These are phyloP conservation scores for Rubus idaeus DNA, from an alignment of 306 rosid genomes.

Conservation along the genomic window DNA sequence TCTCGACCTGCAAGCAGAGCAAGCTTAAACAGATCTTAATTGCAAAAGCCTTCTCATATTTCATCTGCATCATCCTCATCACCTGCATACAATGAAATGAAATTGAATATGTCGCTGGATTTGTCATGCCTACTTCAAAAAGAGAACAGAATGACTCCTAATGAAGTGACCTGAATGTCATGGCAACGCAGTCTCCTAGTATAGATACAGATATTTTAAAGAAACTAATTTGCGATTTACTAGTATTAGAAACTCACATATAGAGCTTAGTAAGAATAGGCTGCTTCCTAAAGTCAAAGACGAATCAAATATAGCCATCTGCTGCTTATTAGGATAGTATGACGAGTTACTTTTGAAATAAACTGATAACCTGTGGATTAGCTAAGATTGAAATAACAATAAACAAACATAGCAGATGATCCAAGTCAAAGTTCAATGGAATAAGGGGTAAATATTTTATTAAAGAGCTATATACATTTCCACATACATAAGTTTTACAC, in stretches of 20 bases:
- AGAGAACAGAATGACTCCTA: background rate
- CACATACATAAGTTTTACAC: constrained; percentile 31
- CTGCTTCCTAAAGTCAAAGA: background rate
- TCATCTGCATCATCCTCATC: background rate
- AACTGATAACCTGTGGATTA: background rate
- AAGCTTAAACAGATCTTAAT: background rate
- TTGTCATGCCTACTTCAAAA: background rate
- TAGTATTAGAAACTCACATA: too few relatives aligned
- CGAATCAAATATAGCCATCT: background rate
- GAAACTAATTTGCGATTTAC: background rate
- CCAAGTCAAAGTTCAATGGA: background rate
- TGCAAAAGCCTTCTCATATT: background rate
- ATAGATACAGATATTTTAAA: background rate
- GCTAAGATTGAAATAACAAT: background rate
- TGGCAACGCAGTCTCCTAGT: background rate
- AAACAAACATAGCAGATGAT: background rate
- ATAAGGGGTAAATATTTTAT: background rate
- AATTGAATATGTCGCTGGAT: background rate
- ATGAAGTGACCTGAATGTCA: background rate
- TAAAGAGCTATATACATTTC: background rate
- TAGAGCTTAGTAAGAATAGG: background rate
- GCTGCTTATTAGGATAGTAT: background rate
- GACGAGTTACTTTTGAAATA: background rate
- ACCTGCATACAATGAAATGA: background rate
- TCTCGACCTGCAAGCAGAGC: background rate